These are phyloP conservation scores for Botrytis fabae DNA, from an alignment of 2,329 filamentous ascomycete genomes.

Conservation along the genomic window DNA sequence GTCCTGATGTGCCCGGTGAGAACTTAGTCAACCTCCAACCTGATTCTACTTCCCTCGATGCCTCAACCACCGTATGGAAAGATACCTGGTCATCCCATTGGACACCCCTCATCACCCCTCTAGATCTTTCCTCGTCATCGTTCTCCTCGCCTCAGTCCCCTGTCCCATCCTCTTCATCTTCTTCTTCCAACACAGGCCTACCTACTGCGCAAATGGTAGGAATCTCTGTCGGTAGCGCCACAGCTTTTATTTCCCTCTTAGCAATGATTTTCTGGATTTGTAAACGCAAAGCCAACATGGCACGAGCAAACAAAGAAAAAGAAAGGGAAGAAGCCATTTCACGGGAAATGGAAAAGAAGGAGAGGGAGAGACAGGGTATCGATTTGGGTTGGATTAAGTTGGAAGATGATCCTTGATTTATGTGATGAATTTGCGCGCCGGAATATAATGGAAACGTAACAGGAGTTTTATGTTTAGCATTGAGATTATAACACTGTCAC, in stretches of 20 bases:
- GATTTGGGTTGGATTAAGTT: background rate
- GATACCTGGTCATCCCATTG: background rate
- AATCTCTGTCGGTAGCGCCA: background rate
- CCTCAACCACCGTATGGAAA: background rate
- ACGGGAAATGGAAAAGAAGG: background rate
- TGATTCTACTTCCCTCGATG: background rate
- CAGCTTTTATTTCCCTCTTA: background rate
- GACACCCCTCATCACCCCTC: background rate
- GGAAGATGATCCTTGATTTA: background rate
- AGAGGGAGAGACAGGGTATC: background rate
- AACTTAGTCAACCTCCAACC: background rate
- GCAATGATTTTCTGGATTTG: background rate
- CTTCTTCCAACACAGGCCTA: background rate
- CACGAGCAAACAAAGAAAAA: conserved; percentile 35
- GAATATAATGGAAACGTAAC: background rate
- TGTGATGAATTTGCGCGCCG: too few relatives aligned
- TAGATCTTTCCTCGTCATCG: background rate
- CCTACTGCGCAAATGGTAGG: background rate
- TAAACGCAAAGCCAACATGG: background rate
- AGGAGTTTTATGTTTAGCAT: background rate
- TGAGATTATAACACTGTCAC: background rate
- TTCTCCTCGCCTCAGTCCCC: background rate
- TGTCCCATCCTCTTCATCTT: background rate
- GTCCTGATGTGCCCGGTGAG: background rate
- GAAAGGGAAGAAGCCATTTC: conserved; percentile 13